Evolutionary conservation across 345 rosid species (phyloP).

Genomic region (Arabis alpina): DNA sequence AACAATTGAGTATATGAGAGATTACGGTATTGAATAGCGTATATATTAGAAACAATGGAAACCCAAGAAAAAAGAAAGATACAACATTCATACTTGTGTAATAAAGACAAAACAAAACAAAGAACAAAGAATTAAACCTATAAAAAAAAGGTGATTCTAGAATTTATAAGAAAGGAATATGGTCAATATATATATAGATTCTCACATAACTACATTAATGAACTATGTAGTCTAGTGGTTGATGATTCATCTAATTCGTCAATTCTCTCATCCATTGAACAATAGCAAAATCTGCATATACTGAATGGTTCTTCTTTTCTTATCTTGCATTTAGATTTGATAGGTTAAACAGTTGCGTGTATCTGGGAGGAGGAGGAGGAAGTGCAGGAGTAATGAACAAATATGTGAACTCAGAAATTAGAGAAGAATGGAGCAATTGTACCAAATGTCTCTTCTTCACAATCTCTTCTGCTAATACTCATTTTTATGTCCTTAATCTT

Average conservation of each 20-base stretch:
- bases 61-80: no score
- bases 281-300: not conserved
- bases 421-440: constrained; percentile 37
- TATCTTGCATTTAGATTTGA: not conserved
- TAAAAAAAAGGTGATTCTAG: no score
- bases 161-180: no score
- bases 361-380: constrained; percentile 59
- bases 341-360: constrained; percentile 69
- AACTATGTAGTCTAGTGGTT: not conserved
- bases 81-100: no score
- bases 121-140: no score
- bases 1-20: no score
- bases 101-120: no score
- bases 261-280: constrained; percentile 1
- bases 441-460: constrained; percentile 19
- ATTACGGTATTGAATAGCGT: no score
- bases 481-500: constrained; percentile 21
- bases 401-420: constrained; percentile 40
- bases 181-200: no score
- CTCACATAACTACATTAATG: not conserved
- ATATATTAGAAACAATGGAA: no score
- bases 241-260: not conserved
- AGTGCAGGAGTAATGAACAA: constrained; percentile 40
- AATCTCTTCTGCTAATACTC: constrained; percentile 31
- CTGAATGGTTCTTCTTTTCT: not conserved